A percentile compares a stretch with the other conserved stretches of the same genome.
phyloP scores from a whole-genome alignment of 768 basidiomycete species.

The Kwoniella pini region DNA sequence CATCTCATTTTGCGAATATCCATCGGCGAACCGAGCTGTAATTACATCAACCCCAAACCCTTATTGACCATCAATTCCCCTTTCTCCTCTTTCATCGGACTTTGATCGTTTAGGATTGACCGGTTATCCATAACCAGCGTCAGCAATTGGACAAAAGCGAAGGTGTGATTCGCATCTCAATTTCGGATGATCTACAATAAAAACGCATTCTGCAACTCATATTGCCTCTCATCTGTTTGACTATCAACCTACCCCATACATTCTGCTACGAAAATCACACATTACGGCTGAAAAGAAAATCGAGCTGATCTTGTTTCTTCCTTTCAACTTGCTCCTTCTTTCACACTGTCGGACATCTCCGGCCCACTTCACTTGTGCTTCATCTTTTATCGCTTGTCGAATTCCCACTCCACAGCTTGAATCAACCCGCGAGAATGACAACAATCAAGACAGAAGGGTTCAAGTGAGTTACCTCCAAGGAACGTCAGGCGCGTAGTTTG shows the following conservation, averaged over 20 bases:
- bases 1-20: not conserved
- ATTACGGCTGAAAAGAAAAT: too few species aligned
- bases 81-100: constrained; percentile 3
- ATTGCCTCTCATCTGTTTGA: not conserved
- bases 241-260: too few species aligned
- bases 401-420: not conserved
- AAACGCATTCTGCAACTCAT: not conserved
- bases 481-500: too few species aligned
- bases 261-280: not conserved
- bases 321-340: constrained; percentile 2
- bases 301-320: not conserved
- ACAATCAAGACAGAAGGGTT: constrained; percentile 25
- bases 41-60: not conserved
- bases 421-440: not conserved
- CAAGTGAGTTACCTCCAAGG: constrained; percentile 7
- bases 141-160: not conserved
- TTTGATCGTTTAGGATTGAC: not conserved
- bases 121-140: not conserved
- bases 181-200: not conserved
- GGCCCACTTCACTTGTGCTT: not conserved
- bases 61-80: too few species aligned
- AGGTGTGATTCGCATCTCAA: not conserved
- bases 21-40: not conserved
- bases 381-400: not conserved
- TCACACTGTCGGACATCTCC: constrained; percentile 3